Conservation (phyloP, 2,329 filamentous ascomycete species). For the Cryphonectria naterciae region DNA sequence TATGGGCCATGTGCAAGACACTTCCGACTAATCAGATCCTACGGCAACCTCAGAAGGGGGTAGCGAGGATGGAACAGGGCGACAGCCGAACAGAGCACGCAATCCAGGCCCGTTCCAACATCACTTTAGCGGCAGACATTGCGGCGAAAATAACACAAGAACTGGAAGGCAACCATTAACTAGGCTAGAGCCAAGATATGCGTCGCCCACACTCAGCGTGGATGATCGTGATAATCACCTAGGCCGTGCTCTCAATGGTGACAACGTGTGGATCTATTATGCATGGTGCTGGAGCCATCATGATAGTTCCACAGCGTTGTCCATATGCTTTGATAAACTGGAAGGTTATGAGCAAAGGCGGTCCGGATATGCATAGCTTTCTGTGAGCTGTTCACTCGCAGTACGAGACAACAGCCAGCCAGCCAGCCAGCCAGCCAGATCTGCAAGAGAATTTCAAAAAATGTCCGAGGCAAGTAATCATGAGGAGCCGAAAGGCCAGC, state of each 20-base stretch:
- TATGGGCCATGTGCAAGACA: background rate
- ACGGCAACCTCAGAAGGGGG: background rate
- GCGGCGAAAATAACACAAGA: background rate
- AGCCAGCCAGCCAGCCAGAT: background rate
- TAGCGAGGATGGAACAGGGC: background rate
- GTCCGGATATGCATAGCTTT: background rate
- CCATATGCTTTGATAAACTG: background rate
- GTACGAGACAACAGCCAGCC: background rate
- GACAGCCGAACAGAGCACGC: slow-evolving; percentile 21
- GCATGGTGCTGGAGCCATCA: slow-evolving; percentile 4
- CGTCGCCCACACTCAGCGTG: background rate
- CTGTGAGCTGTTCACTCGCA: background rate
- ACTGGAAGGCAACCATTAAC: background rate
- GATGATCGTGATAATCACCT: background rate
- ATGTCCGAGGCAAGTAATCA: slow-evolving; percentile 3
- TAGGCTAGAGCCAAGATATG: background rate
- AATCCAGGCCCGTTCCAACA: slow-evolving; percentile 21
- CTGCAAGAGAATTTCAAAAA: background rate
- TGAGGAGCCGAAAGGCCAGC: background rate
- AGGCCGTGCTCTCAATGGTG: slow-evolving; percentile 18
- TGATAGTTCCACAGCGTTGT: background rate
- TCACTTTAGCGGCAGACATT: slow-evolving; percentile 24
- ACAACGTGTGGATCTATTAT: slow-evolving; percentile 20
- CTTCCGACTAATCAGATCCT: background rate
- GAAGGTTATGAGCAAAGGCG: background rate